These are phyloP conservation scores for Arachis hypogaea DNA, from an alignment of 306 rosid species.

Conservation along the genomic window DNA sequence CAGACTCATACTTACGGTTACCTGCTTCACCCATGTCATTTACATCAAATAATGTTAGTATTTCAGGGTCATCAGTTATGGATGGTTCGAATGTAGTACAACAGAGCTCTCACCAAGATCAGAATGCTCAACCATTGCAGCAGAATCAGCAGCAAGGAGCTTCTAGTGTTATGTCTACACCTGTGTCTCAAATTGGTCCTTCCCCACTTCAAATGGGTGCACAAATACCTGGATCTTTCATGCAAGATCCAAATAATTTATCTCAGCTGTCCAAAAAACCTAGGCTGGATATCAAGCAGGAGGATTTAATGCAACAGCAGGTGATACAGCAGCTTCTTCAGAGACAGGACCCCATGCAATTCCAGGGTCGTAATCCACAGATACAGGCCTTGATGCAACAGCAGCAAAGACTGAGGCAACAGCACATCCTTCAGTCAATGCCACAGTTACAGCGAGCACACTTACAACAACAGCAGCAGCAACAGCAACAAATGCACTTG, in stretches of 20 bases:
- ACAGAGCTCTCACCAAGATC: slow-evolving; percentile 86
- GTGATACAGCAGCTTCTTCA: slow-evolving; percentile 81
- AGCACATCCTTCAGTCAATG: slow-evolving; percentile 79
- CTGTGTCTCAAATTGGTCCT: slow-evolving; percentile 65
- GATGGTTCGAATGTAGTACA: slow-evolving; percentile 90
- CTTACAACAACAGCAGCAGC: slow-evolving; percentile 46
- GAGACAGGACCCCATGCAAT: slow-evolving; percentile 80
- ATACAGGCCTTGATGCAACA: slow-evolving; percentile 81
- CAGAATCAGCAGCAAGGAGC: slow-evolving; percentile 76
- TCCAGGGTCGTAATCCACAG: slow-evolving; percentile 78
- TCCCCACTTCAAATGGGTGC: slow-evolving; percentile 60
- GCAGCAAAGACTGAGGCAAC: slow-evolving; percentile 66
- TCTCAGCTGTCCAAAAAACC: slow-evolving; percentile 77
- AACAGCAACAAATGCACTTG: slow-evolving; percentile 69
- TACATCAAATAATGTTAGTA: slow-evolving; percentile 90
- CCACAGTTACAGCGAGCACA: slow-evolving; percentile 85
- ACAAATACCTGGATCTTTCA: slow-evolving; percentile 64
- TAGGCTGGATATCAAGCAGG: slow-evolving; percentile 82
- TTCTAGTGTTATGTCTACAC: slow-evolving; percentile 66
- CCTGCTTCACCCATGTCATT: slow-evolving; percentile 97
- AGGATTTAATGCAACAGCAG: slow-evolving; percentile 80
- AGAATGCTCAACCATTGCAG: slow-evolving; percentile 72
- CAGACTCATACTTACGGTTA: slow-evolving; percentile 79
- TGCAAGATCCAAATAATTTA: slow-evolving; percentile 74
- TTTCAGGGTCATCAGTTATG: slow-evolving; percentile 88